phyloP scores from a whole-genome alignment of 495 filamentous ascomycete species.

The Echria macrotheca region DNA sequence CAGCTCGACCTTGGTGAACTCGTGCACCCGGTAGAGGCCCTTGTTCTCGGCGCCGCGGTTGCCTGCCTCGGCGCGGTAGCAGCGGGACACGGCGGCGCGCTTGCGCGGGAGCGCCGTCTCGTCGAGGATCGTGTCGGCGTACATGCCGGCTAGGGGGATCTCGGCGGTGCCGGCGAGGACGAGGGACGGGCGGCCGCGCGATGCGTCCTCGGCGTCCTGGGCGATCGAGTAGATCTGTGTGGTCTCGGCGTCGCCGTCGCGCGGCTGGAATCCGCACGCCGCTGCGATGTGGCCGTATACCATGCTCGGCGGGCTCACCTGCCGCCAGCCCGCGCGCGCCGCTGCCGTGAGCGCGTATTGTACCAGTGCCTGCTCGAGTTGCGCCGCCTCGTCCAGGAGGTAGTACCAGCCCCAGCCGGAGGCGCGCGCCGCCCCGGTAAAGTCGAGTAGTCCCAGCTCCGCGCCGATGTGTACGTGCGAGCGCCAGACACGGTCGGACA shows the following conservation, averaged over 20 bases:
- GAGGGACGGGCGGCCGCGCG: constrained; percentile 57
- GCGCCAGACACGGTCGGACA: constrained; percentile 48
- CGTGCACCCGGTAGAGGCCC: constrained; percentile 95
- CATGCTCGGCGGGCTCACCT: constrained; percentile 78
- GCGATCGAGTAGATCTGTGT: constrained; percentile 80
- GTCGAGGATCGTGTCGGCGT: constrained; percentile 64
- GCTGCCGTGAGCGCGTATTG: constrained; percentile 73
- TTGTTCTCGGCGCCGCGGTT: constrained; percentile 84
- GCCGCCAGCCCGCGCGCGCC: constrained; percentile 62
- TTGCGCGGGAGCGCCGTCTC: constrained; percentile 55
- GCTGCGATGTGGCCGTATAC: constrained; percentile 87
- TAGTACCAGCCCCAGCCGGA: constrained; percentile 98
- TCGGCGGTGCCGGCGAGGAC: constrained; percentile 84
- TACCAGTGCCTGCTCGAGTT: constrained; percentile 89
- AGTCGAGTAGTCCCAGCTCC: constrained; percentile 77
- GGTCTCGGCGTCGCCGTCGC: constrained; percentile 84
- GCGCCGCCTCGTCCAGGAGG: constrained; percentile 77
- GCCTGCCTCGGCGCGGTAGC: constrained; percentile 92
- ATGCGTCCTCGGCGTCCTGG: constrained; percentile 53
- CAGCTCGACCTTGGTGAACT: constrained; percentile 97
- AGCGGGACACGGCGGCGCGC: constrained; percentile 74
- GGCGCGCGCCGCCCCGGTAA: constrained; percentile 66
- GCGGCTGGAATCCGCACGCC: constrained; percentile 88
- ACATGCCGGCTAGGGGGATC: constrained; percentile 89
- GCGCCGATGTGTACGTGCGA: constrained; percentile 83